Conservation (phyloP, 2,329 filamentous ascomycete genomes). For the Aureobasidium lini region DNA sequence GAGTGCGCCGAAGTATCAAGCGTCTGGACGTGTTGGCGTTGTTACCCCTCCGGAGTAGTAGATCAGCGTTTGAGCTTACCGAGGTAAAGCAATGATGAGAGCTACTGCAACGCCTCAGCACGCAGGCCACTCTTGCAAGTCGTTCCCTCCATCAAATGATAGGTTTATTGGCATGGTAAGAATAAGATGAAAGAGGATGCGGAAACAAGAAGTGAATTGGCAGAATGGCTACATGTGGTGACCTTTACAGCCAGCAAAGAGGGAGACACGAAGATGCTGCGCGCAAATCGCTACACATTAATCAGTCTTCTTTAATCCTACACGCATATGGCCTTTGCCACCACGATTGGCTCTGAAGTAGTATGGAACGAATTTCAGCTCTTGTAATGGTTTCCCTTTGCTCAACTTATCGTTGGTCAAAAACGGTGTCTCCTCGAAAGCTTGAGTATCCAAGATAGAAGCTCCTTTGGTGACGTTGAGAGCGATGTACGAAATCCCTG, state of each 20-base stretch:
- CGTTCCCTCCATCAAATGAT: no score
- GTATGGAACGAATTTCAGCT: constrained; percentile 48
- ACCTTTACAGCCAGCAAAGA: no score
- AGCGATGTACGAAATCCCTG: neutral
- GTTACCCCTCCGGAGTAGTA: neutral
- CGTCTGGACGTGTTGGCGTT: neutral
- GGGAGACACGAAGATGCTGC: no score
- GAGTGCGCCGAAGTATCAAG: neutral
- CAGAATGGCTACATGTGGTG: no score
- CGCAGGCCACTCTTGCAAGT: no score
- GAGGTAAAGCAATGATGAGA: neutral
- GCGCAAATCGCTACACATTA: neutral
- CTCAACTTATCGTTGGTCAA: neutral
- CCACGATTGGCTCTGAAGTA: constrained; percentile 49
- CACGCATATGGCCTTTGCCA: constrained; percentile 48
- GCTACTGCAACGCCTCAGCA: neutral
- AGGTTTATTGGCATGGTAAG: no score
- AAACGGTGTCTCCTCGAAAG: neutral
- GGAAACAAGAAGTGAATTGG: no score
- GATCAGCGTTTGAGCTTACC: neutral
- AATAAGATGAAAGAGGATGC: no score
- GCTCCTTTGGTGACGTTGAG: neutral
- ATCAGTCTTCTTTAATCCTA: constrained; percentile 23
- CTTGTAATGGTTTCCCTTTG: constrained; percentile 17
- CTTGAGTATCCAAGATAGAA: neutral